These are phyloP conservation scores for Debaryomyces maramus DNA, from an alignment of 805 yeast genomes.

Conservation along the genomic window DNA sequence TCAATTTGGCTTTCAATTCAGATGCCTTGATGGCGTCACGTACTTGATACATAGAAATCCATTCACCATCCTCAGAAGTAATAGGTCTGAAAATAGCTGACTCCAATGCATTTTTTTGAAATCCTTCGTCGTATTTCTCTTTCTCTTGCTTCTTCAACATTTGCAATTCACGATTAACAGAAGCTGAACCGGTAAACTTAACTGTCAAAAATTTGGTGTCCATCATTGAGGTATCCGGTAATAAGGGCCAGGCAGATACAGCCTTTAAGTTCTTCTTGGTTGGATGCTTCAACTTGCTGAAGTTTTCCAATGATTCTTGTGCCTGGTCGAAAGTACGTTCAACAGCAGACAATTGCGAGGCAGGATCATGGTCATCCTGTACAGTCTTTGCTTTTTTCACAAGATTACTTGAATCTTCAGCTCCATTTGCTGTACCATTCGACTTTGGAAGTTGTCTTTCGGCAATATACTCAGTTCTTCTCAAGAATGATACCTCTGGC, in stretches of 20 bases:
- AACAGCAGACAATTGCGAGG: constrained; percentile 62
- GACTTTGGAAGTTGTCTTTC: constrained; percentile 45
- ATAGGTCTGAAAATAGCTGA: constrained; percentile 74
- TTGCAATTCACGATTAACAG: constrained; percentile 40
- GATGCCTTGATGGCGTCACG: constrained; percentile 24
- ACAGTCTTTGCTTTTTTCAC: constrained; percentile 20
- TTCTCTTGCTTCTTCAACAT: constrained; percentile 29
- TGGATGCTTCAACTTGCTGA: constrained; percentile 68
- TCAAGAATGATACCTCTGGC: constrained; percentile 72
- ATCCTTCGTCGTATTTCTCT: constrained; percentile 24
- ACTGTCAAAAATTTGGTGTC: constrained; percentile 72
- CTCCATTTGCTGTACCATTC: constrained; percentile 17
- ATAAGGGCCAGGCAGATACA: constrained; percentile 71
- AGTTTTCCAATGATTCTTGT: constrained; percentile 43
- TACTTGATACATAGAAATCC: constrained; percentile 58
- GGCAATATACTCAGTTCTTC: constrained; percentile 92
- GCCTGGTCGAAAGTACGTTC: constrained; percentile 77
- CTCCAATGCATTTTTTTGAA: constrained; percentile 41
- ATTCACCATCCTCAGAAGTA: constrained; percentile 68
- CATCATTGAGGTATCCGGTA: constrained; percentile 90
- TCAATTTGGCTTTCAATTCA: constrained; percentile 26
- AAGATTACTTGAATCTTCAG: constrained; percentile 24
- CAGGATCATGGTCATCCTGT: constrained; percentile 51
- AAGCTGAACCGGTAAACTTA: constrained; percentile 61
- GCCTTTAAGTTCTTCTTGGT: constrained; percentile 70